Evolutionary conservation across 2,329 filamentous ascomycete species (phyloP), one percentile per base, ranked within the genome.

Genomic region (Sclerotinia sclerotiorum): DNA sequence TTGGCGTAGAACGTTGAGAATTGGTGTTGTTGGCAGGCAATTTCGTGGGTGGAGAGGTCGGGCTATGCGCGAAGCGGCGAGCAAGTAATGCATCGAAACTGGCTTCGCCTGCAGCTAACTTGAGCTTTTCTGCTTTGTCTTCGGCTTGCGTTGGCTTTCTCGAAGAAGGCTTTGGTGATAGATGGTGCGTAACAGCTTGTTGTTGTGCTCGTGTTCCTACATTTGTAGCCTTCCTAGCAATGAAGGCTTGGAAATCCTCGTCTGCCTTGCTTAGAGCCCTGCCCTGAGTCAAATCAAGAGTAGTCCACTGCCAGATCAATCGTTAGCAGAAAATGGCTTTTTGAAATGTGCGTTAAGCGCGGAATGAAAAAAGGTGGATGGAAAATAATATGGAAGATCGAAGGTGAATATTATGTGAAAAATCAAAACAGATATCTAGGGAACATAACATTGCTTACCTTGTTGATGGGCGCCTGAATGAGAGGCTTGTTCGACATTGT

Each of bases 221-320:
- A 42, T 46, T 2, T 39, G 10, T 13, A 42, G 19, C 27, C 48
- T 54, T 67, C 3, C 57, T 57, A n/a, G 57, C 27, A 39, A 62
- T 13, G 19, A 67, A 67, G 21, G 55, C 52, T n/a, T 67, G 65
- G 21, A 67, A 67, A 7, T 67, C 56, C 62, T 67, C 65, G 44
- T 67, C 65, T 46, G 65, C 46, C 56, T 67, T 67, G 65, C 65
- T 44, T 42, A 62, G 27, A 51, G 48, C 17, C 35, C 54, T 67
- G 49, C 48, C 65, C 32, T 35, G 44, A 24, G 55, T 49, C 24
- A 67, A 42, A 3, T 44, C 54, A 17, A 49, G 27, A n/a, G n/a
- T 62, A 15, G 35, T 67, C 65, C 65, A 67, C 65, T 67, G 56
- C 29, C 15, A 24, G 15, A 32, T 15, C 42, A 19, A 27, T 0